Percentiles rank a stretch among this genome's conserved stretches.
Evolutionary conservation across 129 eudicot genomes (phyloP).

Genomic region (Centella asiatica): DNA sequence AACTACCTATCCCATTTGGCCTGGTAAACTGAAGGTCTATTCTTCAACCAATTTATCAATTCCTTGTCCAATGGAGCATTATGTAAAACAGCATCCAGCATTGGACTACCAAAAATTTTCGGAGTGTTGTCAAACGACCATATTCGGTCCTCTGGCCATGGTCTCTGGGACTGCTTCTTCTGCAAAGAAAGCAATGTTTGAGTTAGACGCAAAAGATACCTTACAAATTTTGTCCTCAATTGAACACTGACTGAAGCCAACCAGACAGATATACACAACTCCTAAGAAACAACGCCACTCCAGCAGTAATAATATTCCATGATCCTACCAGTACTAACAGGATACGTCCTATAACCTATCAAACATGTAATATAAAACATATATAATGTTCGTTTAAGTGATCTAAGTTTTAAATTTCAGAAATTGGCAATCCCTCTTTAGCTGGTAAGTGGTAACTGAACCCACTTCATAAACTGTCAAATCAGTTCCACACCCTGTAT

Average conservation of each 20-base stretch:
- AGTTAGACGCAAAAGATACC: background rate
- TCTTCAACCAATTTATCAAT: slow-evolving; percentile 82
- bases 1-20: slow-evolving; percentile 77
- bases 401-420: too few relatives aligned
- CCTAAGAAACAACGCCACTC: background rate
- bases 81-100: slow-evolving; percentile 69
- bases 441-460: too few relatives aligned
- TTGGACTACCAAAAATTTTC: slow-evolving; percentile 80
- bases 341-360: too few relatives aligned
- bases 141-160: slow-evolving; percentile 89
- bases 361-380: too few relatives aligned
- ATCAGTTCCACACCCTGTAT: too few relatives aligned
- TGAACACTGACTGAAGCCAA: background rate
- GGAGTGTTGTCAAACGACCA: slow-evolving; percentile 61
- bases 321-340: too few relatives aligned
- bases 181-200: slow-evolving; percentile 21
- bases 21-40: slow-evolving; percentile 74
- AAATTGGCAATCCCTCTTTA: too few relatives aligned
- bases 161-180: slow-evolving; percentile 85
- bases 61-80: slow-evolving; percentile 60
- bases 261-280: background rate
- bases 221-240: too few relatives aligned
- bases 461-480: too few relatives aligned
- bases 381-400: too few relatives aligned
- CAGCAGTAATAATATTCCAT: too few relatives aligned